Conservation (phyloP, 257 asterid species). For the Solanum appendiculatum region DNA sequence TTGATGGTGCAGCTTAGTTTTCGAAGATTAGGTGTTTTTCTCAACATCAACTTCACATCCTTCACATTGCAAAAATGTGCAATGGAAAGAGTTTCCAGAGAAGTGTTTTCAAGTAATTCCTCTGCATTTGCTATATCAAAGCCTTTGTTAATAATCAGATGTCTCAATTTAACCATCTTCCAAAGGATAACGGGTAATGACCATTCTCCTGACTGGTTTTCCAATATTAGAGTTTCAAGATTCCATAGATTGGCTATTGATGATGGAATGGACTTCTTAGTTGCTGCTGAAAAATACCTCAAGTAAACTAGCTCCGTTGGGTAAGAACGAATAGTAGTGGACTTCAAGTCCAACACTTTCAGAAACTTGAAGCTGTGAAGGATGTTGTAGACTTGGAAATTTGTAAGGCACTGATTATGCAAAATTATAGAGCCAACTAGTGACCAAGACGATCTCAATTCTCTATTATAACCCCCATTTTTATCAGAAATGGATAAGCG, state of each 20-base stretch:
- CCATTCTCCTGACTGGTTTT: neutral
- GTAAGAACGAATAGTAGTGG: neutral
- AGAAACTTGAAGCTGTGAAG: neutral
- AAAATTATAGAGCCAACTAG: neutral
- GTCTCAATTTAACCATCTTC: slow-evolving; percentile 5
- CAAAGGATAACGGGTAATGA: neutral
- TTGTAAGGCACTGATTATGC: neutral
- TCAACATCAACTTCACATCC: neutral
- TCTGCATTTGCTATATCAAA: neutral
- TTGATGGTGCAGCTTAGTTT: neutral
- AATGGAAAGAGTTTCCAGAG: neutral
- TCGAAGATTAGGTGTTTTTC: neutral
- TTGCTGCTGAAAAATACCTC: slow-evolving; percentile 3
- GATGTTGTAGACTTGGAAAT: neutral
- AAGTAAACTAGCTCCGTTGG: neutral
- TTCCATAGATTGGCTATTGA: neutral
- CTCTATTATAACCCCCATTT: neutral
- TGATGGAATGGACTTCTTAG: neutral
- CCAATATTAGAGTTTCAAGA: neutral
- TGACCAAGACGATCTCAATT: neutral
- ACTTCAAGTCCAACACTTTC: slow-evolving; percentile 1
- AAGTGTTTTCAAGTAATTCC: neutral
- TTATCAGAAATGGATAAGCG: neutral
- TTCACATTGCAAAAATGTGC: neutral
- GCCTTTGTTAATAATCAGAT: neutral